These are phyloP conservation scores for Pascua guehoae DNA, from an alignment of 1,284 basidiomycete genomes.

Conservation along the genomic window DNA sequence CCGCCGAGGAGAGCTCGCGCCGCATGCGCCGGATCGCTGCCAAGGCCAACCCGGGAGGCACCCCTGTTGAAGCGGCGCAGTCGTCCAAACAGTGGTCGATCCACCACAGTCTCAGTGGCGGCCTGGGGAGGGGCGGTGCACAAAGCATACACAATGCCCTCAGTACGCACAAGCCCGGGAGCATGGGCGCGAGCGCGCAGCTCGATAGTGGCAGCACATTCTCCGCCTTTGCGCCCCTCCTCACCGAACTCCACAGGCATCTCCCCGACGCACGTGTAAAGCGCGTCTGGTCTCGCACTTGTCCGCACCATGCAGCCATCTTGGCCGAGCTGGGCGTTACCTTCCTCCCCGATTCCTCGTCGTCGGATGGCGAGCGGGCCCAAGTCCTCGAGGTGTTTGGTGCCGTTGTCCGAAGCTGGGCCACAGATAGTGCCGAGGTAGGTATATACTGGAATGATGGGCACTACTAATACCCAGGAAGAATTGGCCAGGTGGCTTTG, in stretches of 20 bases:
- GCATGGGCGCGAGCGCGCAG: not conserved
- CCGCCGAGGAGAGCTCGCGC: slow-evolving; percentile 33
- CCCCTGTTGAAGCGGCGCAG: not conserved
- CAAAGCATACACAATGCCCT: not conserved
- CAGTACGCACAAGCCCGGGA: not conserved
- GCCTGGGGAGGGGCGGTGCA: too few relatives aligned
- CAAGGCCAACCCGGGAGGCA: not conserved
- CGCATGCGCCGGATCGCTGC: slow-evolving; percentile 21
- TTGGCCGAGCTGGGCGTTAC: slow-evolving; percentile 40
- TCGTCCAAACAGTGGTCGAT: slow-evolving; percentile 12
- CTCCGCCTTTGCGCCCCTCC: slow-evolving; percentile 40
- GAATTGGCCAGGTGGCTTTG: slow-evolving; percentile 43
- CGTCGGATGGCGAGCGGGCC: slow-evolving; percentile 35
- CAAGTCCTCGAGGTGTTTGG: slow-evolving; percentile 45
- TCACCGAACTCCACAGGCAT: slow-evolving; percentile 39
- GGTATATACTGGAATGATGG: too few relatives aligned
- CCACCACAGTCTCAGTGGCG: slow-evolving; percentile 9
- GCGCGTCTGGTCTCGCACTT: slow-evolving; percentile 40
- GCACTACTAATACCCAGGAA: slow-evolving; percentile 12
- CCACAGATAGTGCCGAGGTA: slow-evolving; percentile 31
- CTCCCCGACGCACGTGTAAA: slow-evolving; percentile 39
- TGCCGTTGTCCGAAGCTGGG: slow-evolving; percentile 38
- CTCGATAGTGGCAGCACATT: slow-evolving; percentile 8
- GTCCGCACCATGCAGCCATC: slow-evolving; percentile 42
- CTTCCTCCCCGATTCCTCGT: slow-evolving; percentile 29